phyloP scores from a whole-genome alignment of 257 asterid genomes.

The Mentha longifolia region DNA sequence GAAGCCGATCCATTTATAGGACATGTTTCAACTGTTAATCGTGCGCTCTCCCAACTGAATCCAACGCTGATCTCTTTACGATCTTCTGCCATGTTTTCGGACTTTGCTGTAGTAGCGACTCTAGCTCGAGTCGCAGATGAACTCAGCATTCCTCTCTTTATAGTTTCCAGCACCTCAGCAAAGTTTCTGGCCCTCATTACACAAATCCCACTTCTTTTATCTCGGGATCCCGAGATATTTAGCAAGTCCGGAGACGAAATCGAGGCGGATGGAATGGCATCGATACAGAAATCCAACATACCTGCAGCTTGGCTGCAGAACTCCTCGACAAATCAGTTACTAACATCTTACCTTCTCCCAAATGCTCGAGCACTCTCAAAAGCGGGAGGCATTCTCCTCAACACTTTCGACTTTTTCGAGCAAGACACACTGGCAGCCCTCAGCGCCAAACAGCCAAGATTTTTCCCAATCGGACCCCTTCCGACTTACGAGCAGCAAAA shows the following conservation, averaged over 20 bases:
- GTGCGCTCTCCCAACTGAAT: conserved; percentile 30
- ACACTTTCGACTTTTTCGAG: conserved; percentile 48
- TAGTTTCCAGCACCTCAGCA: too few relatives aligned
- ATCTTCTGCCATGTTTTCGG: conserved; percentile 41
- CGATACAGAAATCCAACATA: conserved; percentile 31
- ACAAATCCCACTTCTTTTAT: conserved; percentile 34
- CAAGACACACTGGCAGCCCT: conserved; percentile 46
- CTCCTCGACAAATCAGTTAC: conserved; percentile 35
- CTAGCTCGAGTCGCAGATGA: too few relatives aligned
- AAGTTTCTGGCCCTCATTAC: too few relatives aligned
- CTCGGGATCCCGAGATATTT: conserved; percentile 28
- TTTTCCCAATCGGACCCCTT: conserved; percentile 51
- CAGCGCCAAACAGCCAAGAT: conserved; percentile 35
- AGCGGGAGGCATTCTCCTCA: conserved; percentile 46
- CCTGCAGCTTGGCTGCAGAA: conserved; percentile 43
- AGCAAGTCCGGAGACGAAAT: conserved; percentile 7
- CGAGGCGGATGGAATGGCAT: conserved; percentile 39
- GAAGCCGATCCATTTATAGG: conserved; percentile 39
- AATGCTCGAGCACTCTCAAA: conserved; percentile 43
- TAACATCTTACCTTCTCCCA: conserved; percentile 39
- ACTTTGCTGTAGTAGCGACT: too few relatives aligned
- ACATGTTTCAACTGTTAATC: conserved; percentile 25
- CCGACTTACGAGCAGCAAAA: conserved; percentile 30
- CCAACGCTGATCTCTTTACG: conserved; percentile 31
- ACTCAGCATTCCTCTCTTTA: too few relatives aligned